These are phyloP conservation scores for Mycocentrospora acerina DNA, from an alignment of 2,329 filamentous ascomycete genomes.

Conservation along the genomic window DNA sequence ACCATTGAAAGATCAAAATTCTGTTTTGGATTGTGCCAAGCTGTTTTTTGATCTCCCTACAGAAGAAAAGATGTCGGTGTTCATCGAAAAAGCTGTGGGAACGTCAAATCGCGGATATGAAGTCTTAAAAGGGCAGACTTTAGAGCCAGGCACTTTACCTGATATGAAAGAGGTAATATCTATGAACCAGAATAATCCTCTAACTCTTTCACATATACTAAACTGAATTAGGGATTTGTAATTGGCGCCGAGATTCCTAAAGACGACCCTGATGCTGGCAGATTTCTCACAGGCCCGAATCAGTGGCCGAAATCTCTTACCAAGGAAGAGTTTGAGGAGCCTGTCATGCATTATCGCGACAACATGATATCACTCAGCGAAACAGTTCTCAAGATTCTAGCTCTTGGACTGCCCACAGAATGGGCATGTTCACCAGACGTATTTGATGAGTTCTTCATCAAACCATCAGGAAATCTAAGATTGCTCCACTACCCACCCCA, in stretches of 20 bases:
- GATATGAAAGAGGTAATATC: conserved; percentile 16
- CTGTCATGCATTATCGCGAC: conserved; percentile 1
- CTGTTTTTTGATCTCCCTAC: conserved; percentile 11
- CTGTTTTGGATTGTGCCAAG: conserved; percentile 3
- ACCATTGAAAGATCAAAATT: conserved; percentile 4
- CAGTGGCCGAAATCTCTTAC: conserved; percentile 3
- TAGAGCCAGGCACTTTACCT: conserved; percentile 8
- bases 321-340: background rate
- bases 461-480: conserved; percentile 9
- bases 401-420: conserved; percentile 5
- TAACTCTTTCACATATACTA: too few relatives aligned
- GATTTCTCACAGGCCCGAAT: conserved; percentile 2
- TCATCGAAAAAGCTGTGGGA: conserved; percentile 5
- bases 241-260: conserved; percentile 8
- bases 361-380: background rate
- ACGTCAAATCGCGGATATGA: conserved; percentile 12
- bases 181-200: too few relatives aligned
- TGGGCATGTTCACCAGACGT: conserved; percentile 6
- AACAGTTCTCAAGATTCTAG: conserved; percentile 1
- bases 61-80: conserved; percentile 15
- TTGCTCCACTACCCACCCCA: conserved; percentile 13
- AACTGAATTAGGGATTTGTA: conserved; percentile 7
- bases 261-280: conserved; percentile 5
- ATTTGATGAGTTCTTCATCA: conserved; percentile 8
- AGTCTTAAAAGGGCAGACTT: conserved; percentile 3